These are phyloP conservation scores for Solanum arcanum DNA, from an alignment of 257 asterid species.

Conservation along the genomic window DNA sequence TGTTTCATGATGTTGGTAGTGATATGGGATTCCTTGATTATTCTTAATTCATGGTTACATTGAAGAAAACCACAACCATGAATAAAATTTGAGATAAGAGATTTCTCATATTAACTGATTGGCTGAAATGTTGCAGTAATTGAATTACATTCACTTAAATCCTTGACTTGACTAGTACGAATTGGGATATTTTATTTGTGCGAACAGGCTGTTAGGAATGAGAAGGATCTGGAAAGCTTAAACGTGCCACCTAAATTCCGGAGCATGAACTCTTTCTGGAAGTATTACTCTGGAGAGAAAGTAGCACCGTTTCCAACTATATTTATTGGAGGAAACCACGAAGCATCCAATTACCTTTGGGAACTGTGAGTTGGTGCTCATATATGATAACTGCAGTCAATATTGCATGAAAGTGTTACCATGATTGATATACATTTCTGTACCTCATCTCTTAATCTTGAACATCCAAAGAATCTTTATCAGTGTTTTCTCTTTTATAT, in stretches of 20 bases:
- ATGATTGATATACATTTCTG: background rate
- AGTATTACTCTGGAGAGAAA: constrained; percentile 95
- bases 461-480: background rate
- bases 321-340: constrained; percentile 93
- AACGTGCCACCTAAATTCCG: constrained; percentile 60
- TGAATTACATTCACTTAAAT: background rate
- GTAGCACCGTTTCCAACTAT: constrained; percentile 87
- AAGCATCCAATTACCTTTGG: constrained; percentile 96
- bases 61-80: background rate
- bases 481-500: background rate
- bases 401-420: background rate
- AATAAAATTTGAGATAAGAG: background rate
- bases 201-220: constrained; percentile 84
- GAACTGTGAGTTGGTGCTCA: constrained; percentile 57
- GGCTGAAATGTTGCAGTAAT: background rate
- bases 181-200: constrained; percentile 3
- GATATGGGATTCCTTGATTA: background rate
- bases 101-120: background rate
- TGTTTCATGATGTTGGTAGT: background rate
- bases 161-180: background rate
- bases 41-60: background rate
- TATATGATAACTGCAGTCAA: background rate
- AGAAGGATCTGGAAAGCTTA: constrained; percentile 69
- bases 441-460: background rate
- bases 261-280: constrained; percentile 85